Evolutionary conservation across 139 green algal genomes (phyloP).

Genomic region (Coccomyxa sp.): DNA sequence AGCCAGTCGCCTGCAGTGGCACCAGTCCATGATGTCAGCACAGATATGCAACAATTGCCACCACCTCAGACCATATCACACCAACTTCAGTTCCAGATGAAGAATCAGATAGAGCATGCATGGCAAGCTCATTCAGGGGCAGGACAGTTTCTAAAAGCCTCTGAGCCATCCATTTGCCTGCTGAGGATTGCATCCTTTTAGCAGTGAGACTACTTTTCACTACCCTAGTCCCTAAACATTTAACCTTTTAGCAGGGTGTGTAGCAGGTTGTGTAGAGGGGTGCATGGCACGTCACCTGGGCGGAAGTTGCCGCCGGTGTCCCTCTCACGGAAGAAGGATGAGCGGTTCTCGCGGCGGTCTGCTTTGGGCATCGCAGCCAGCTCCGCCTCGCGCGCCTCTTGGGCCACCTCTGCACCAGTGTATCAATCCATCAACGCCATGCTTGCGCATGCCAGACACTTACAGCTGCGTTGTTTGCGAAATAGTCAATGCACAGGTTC

Average conservation of each 20-base stretch:
- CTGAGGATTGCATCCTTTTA: too few species aligned
- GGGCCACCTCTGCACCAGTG: not conserved
- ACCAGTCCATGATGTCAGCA: constrained; percentile 1
- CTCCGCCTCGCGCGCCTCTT: not conserved
- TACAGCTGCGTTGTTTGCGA: too few species aligned
- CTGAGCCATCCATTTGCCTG: not conserved
- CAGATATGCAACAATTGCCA: not conserved
- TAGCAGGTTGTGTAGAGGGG: not conserved
- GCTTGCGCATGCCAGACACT: too few species aligned
- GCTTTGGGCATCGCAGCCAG: not conserved
- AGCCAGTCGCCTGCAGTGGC: constrained; percentile 28
- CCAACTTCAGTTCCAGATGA: not conserved
- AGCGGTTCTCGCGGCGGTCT: too few species aligned
- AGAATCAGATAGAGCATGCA: not conserved
- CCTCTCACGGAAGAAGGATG: too few species aligned
- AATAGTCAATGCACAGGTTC: too few species aligned
- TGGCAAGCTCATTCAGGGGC: not conserved
- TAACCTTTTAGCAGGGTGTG: not conserved
- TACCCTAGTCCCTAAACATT: too few species aligned
- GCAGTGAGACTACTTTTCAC: too few species aligned
- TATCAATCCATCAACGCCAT: too few species aligned
- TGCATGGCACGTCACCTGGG: not conserved
- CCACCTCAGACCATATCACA: not conserved
- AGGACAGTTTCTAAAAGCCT: not conserved
- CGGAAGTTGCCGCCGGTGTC: too few species aligned